Conservation (phyloP, 164 flowering plant genomes). For the Stephania japonica region DNA sequence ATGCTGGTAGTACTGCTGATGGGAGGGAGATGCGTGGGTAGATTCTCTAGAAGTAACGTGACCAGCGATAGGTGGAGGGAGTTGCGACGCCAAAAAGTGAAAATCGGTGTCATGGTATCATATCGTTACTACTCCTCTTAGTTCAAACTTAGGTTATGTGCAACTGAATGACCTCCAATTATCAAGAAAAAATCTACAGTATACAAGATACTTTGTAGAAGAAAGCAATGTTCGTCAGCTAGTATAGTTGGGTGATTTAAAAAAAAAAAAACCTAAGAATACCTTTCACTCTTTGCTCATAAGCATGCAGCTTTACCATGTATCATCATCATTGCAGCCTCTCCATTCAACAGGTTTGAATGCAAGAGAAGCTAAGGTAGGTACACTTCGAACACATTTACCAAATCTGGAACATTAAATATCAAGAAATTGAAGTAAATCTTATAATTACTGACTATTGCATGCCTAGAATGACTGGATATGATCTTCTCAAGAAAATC, state of each 20-base stretch:
- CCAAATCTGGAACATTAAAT: slow-evolving; percentile 53
- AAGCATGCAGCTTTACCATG: slow-evolving; percentile 67
- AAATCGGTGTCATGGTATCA: no score
- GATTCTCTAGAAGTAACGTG: no score
- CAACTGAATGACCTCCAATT: no score
- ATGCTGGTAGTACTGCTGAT: no score
- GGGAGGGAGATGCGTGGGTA: no score
- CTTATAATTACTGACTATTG: slow-evolving; percentile 35
- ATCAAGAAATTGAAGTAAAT: slow-evolving; percentile 30
- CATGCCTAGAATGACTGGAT: slow-evolving; percentile 40
- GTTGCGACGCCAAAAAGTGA: no score
- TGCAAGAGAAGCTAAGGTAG: slow-evolving; percentile 93
- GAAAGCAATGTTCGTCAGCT: no score
- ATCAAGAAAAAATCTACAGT: no score
- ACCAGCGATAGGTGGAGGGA: no score
- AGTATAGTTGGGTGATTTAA: not conserved
- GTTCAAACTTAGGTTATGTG: not conserved
- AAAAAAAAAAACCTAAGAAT: not conserved
- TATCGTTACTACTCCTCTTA: not conserved
- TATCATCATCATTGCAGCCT: slow-evolving; percentile 95
- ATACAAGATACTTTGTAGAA: no score
- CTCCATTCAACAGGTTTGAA: slow-evolving; percentile 90
- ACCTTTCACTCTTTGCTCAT: slow-evolving; percentile 89
- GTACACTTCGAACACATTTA: slow-evolving; percentile 90
- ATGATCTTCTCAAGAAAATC: slow-evolving; percentile 34